These are phyloP conservation scores for Suillus subaureus DNA, from an alignment of 768 basidiomycete species.

Conservation along the genomic window DNA sequence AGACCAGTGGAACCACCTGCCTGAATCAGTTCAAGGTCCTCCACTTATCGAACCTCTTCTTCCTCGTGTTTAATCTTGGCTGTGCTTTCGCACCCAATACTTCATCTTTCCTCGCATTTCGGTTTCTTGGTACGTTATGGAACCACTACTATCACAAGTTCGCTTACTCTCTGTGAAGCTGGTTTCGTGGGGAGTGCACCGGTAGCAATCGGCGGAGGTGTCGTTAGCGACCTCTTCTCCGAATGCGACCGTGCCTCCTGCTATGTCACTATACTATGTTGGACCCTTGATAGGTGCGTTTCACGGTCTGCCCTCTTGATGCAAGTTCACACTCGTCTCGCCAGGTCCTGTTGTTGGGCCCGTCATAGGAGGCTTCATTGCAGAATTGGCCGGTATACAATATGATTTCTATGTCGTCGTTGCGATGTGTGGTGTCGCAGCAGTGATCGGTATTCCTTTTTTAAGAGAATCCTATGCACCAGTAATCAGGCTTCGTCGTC, in stretches of 20 bases:
- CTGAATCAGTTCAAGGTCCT: slow-evolving; percentile 47
- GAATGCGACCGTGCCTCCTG: slow-evolving; percentile 61
- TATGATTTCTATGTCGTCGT: neutral
- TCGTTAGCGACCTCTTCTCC: slow-evolving; percentile 54
- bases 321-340: slow-evolving; percentile 23
- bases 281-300: slow-evolving; percentile 60
- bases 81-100: slow-evolving; percentile 69
- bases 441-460: slow-evolving; percentile 43
- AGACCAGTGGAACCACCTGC: neutral
- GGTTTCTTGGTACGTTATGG: slow-evolving; percentile 58
- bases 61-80: neutral
- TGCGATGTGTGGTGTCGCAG: neutral
- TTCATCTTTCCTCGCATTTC: slow-evolving; percentile 60
- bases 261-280: slow-evolving; percentile 69
- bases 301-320: neutral
- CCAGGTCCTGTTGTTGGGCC: slow-evolving; percentile 47
- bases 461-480: slow-evolving; percentile 80
- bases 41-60: slow-evolving; percentile 28
- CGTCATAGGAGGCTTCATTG: neutral
- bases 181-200: slow-evolving; percentile 69
- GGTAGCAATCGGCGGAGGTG: slow-evolving; percentile 64
- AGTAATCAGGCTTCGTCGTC: slow-evolving; percentile 56
- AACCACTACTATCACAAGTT: neutral
- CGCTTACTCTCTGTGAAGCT: slow-evolving; percentile 37
- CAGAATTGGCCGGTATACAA: neutral